phyloP scores from a whole-genome alignment of 2,329 filamentous ascomycete genomes.

The Pseudogymnoascus sp. region DNA sequence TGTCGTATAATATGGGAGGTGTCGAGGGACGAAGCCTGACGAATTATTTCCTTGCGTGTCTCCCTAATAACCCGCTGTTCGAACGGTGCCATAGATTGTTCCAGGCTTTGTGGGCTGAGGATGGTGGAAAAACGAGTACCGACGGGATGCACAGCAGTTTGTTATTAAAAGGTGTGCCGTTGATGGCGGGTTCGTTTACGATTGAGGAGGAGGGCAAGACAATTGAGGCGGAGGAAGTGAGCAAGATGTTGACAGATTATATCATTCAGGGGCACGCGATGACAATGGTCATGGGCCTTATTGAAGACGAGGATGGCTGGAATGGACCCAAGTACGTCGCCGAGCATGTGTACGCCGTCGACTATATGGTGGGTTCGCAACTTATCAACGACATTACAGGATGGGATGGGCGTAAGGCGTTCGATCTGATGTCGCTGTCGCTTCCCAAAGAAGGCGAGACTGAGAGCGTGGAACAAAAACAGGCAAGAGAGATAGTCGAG shows the following conservation, averaged over 20 bases:
- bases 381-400: constrained; percentile 43
- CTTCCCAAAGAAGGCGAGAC: constrained; percentile 31
- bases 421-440: constrained; percentile 39
- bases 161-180: constrained; percentile 37
- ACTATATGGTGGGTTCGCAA: constrained; percentile 42
- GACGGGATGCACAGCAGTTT: constrained; percentile 41
- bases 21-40: constrained; percentile 31
- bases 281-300: constrained; percentile 40
- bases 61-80: constrained; percentile 39
- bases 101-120: constrained; percentile 40
- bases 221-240: constrained; percentile 32
- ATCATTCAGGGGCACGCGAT: constrained; percentile 48
- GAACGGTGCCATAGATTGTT: constrained; percentile 40
- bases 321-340: constrained; percentile 43
- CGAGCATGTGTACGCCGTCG: constrained; percentile 40
- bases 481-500: constrained; percentile 43
- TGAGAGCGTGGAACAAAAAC: constrained; percentile 37
- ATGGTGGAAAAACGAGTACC: constrained; percentile 38
- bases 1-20: constrained; percentile 37
- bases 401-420: constrained; percentile 43
- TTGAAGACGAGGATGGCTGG: constrained; percentile 43
- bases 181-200: constrained; percentile 25
- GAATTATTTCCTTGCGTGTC: constrained; percentile 40
- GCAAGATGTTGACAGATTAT: constrained; percentile 43
- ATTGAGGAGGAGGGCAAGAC: constrained; percentile 27